Base-by-base conservation (phyloP, 768 basidiomycete species). In the Boletellus emodensis region DNA sequence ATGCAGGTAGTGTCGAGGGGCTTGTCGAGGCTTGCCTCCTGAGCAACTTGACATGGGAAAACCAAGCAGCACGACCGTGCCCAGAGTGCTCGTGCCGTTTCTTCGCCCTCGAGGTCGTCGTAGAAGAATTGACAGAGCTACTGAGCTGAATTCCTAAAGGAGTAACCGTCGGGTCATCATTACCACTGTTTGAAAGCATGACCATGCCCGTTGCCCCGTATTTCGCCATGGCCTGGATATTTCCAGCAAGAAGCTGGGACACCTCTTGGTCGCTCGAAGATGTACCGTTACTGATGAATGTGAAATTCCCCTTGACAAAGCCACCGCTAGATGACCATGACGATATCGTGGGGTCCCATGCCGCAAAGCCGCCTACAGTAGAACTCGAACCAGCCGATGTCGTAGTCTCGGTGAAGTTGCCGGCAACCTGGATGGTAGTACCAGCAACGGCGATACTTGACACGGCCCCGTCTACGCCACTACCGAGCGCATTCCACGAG, bases 161-260 rank as follows among this genome's bases (percentile, higher is more conserved):
- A 12, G 76, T 73, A 30, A 95, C 73, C 17, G 64, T 55, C 11
- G 87, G 85, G 14, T 81, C 76, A 46, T 64, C 40, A 18, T 18
- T 66, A 30, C 81, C 83, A 37, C 83, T 82, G 53, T 88, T 90
- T 49, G 84, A 75, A 18, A 96, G 69, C 68, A 87, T 78, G 40
- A 89, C 88, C 65, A 94, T 78, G 7, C 93, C 94, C 46, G 76
- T 80, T 0, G 90, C 87, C 18, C 90, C 88, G 55, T 84, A 87
- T 57, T 75, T 71, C 46, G 78, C 73, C 30, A 81, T 77, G 5
- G 76, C 71, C 1, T 61, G 59, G 18, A 90, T 72, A 49, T 77
- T 85, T 6, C 90, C 90, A 11, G 88, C 88, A 13, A 92, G 59
- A 56, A 84, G 77, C 65, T 90, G 84, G 0, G 73, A 62, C 15